phyloP scores from a whole-genome alignment of 768 basidiomycete species.

The Panaeolus cyanescens region DNA sequence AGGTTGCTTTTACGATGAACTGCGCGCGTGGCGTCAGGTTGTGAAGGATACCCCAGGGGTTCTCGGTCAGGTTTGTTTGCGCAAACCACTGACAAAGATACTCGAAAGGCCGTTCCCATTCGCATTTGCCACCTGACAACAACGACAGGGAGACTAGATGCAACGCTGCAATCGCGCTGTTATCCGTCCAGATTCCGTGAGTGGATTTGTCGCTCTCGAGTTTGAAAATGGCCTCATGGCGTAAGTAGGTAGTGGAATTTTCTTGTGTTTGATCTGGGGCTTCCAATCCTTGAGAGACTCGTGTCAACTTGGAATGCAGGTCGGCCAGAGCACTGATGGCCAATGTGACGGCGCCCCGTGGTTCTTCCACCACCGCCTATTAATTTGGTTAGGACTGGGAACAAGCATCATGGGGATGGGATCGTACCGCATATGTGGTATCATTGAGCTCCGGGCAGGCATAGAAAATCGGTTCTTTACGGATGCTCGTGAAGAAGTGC shows the following conservation, averaged over 20 bases:
- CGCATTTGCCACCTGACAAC: slow-evolving; percentile 64
- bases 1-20: slow-evolving; percentile 66
- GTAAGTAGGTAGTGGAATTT: slow-evolving; percentile 62
- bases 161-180: slow-evolving; percentile 76
- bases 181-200: slow-evolving; percentile 57
- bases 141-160: slow-evolving; percentile 77
- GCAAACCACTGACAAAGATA: slow-evolving; percentile 78
- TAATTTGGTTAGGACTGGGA: slow-evolving; percentile 17
- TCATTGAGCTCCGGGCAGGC: slow-evolving; percentile 62
- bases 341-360: slow-evolving; percentile 69
- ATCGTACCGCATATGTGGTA: slow-evolving; percentile 64
- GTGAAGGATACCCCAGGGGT: slow-evolving; percentile 60
- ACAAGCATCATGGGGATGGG: neutral
- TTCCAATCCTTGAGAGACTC: slow-evolving; percentile 64
- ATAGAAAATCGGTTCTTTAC: slow-evolving; percentile 66
- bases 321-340: slow-evolving; percentile 78
- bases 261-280: slow-evolving; percentile 53
- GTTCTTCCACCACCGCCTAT: slow-evolving; percentile 61
- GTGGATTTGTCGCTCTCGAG: slow-evolving; percentile 56
- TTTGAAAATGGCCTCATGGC: slow-evolving; percentile 68
- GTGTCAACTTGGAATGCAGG: slow-evolving; percentile 65
- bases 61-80: slow-evolving; percentile 68
- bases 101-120: slow-evolving; percentile 72
- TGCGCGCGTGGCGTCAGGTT: slow-evolving; percentile 55
- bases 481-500: slow-evolving; percentile 77